These are phyloP conservation scores for Lasiosphaeria ovina DNA, from an alignment of 495 filamentous ascomycete species.

Conservation along the genomic window DNA sequence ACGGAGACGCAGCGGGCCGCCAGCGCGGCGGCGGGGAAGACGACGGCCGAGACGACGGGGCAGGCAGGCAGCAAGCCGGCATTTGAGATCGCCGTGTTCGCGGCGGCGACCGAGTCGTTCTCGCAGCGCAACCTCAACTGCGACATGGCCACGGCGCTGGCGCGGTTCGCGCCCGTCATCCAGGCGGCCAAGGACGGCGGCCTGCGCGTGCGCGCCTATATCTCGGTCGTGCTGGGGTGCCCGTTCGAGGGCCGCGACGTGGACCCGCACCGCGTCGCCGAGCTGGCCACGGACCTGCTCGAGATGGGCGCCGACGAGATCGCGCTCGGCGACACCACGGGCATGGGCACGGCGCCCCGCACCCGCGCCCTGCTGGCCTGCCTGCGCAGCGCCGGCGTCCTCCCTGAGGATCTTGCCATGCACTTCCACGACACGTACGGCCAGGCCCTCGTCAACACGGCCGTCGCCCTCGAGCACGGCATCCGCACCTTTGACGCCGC, in stretches of 20 bases:
- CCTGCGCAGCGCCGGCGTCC: slow-evolving; percentile 71
- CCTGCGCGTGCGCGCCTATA: slow-evolving; percentile 83
- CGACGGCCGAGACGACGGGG: neutral
- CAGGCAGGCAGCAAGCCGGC: slow-evolving; percentile 38
- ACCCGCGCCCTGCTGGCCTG: slow-evolving; percentile 69
- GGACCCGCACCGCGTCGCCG: slow-evolving; percentile 72
- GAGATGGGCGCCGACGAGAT: slow-evolving; percentile 98
- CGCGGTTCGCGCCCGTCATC: slow-evolving; percentile 74
- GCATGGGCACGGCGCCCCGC: slow-evolving; percentile 88
- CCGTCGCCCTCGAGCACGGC: slow-evolving; percentile 83
- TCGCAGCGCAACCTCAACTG: slow-evolving; percentile 91
- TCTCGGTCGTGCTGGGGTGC: slow-evolving; percentile 91
- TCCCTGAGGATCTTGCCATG: slow-evolving; percentile 77
- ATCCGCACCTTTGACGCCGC: slow-evolving; percentile 87
- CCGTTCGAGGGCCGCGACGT: slow-evolving; percentile 91
- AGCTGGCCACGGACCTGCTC: slow-evolving; percentile 75
- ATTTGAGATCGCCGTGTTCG: slow-evolving; percentile 86
- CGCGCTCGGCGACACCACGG: slow-evolving; percentile 90
- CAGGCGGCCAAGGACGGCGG: slow-evolving; percentile 61
- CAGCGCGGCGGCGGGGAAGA: slow-evolving; percentile 1
- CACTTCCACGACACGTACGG: slow-evolving; percentile 99
- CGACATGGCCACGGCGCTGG: slow-evolving; percentile 74
- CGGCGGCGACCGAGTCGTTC: slow-evolving; percentile 89
- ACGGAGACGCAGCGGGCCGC: slow-evolving; percentile 22
- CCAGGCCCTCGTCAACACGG: slow-evolving; percentile 85